Evolutionary conservation across 2,329 filamentous ascomycete genomes (phyloP).

Genomic region (Cytospora schulzeri): DNA sequence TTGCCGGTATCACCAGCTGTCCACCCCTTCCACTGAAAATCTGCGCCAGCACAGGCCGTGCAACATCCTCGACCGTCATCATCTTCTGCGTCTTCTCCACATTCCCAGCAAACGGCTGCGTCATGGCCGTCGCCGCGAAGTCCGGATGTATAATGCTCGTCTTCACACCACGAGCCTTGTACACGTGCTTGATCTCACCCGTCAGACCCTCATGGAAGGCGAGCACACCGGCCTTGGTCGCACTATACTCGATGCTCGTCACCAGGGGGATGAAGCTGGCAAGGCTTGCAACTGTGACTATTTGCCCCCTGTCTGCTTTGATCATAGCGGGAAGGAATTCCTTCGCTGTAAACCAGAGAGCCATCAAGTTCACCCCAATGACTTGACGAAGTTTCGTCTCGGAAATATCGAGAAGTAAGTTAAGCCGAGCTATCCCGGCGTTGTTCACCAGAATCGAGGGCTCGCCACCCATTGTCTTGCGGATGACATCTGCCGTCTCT

Average conservation of each 20-base stretch:
- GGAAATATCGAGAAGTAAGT: slow-evolving; percentile 52
- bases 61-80: slow-evolving; percentile 44
- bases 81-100: slow-evolving; percentile 36
- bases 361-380: slow-evolving; percentile 22
- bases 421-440: slow-evolving; percentile 54
- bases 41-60: slow-evolving; percentile 51
- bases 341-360: slow-evolving; percentile 53
- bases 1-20: slow-evolving; percentile 48
- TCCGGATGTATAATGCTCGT: slow-evolving; percentile 51
- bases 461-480: slow-evolving; percentile 37
- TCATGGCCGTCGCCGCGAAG: slow-evolving; percentile 53
- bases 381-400: slow-evolving; percentile 45
- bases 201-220: slow-evolving; percentile 59
- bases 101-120: slow-evolving; percentile 37
- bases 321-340: slow-evolving; percentile 61
- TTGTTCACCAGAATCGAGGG: slow-evolving; percentile 65
- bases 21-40: slow-evolving; percentile 51
- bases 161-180: slow-evolving; percentile 55
- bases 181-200: slow-evolving; percentile 49
- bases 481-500: slow-evolving; percentile 43
- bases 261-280: slow-evolving; percentile 55
- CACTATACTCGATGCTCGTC: slow-evolving; percentile 59
- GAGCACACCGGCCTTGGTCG: slow-evolving; percentile 58
- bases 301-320: slow-evolving; percentile 59
- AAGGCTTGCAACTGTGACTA: slow-evolving; percentile 60